Evolutionary conservation across 495 filamentous ascomycete species (phyloP).

Genomic region (Neurospora intermedia): DNA sequence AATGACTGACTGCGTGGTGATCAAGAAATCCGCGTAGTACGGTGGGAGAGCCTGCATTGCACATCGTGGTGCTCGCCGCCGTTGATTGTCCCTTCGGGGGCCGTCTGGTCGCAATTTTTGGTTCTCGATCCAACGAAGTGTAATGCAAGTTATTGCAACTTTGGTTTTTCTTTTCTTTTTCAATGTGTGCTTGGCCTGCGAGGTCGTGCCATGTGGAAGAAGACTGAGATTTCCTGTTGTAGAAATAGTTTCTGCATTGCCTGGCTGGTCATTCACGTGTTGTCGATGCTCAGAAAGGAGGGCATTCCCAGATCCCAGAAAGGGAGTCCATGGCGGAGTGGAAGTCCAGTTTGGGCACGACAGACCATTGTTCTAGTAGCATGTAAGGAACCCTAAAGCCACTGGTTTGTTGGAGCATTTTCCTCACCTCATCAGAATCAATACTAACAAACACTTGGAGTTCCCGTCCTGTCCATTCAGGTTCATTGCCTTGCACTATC

Average conservation of each 20-base stretch:
- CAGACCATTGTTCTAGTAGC: too few relatives aligned
- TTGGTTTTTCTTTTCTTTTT: neutral
- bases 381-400: too few relatives aligned
- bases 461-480: too few relatives aligned
- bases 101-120: neutral
- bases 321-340: too few relatives aligned
- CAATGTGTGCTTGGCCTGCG: neutral
- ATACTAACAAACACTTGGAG: too few relatives aligned
- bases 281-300: neutral
- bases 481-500: too few relatives aligned
- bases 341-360: too few relatives aligned
- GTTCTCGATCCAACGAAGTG: neutral
- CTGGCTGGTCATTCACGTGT: neutral
- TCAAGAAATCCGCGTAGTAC: neutral
- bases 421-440: too few relatives aligned
- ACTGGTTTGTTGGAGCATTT: too few relatives aligned
- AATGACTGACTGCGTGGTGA: neutral
- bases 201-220: neutral
- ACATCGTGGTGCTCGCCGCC: neutral
- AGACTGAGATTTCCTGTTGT: neutral
- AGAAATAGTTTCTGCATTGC: neutral
- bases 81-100: neutral
- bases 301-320: neutral
- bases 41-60: neutral
- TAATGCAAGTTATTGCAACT: too few relatives aligned